These are phyloP conservation scores for Penicillium paneum DNA, from an alignment of 2,329 filamentous ascomycete genomes.

Conservation along the genomic window DNA sequence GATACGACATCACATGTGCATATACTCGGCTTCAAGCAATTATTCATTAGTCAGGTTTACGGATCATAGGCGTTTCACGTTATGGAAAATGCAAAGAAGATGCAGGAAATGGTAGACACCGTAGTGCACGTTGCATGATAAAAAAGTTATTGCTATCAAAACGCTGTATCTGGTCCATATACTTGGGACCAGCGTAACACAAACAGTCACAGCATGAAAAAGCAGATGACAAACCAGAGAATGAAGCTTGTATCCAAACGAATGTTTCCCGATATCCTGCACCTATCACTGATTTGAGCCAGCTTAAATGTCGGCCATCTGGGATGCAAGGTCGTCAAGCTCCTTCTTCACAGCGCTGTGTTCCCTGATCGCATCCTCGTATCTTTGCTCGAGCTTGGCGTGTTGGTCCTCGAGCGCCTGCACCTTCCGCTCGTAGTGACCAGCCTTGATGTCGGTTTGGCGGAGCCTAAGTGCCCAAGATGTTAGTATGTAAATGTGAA, in stretches of 20 bases:
- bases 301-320: constrained; percentile 87
- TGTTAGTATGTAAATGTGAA: constrained; percentile 10
- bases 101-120: constrained; percentile 13
- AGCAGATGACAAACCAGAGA: constrained; percentile 25
- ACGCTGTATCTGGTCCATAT: constrained; percentile 13
- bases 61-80: neutral
- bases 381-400: constrained; percentile 95
- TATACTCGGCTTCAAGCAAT: neutral
- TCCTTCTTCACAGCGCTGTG: constrained; percentile 81
- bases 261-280: constrained; percentile 29
- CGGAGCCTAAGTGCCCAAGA: constrained; percentile 67
- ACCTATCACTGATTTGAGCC: constrained; percentile 29
- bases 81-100: constrained; percentile 13
- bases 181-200: constrained; percentile 20
- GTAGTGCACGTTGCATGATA: constrained; percentile 17
- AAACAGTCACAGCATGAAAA: constrained; percentile 29
- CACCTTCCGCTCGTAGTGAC: constrained; percentile 98
- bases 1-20: constrained; percentile 8
- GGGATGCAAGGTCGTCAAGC: constrained; percentile 81
- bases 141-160: constrained; percentile 17
- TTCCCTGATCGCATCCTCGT: constrained; percentile 96
- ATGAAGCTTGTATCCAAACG: constrained; percentile 26
- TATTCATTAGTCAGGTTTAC: constrained; percentile 1
- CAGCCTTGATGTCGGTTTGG: constrained; percentile 98
- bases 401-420: constrained; percentile 89